Evolutionary conservation across 2,329 filamentous ascomycete species (phyloP).

Genomic region (Dryadomyces quercivorus): DNA sequence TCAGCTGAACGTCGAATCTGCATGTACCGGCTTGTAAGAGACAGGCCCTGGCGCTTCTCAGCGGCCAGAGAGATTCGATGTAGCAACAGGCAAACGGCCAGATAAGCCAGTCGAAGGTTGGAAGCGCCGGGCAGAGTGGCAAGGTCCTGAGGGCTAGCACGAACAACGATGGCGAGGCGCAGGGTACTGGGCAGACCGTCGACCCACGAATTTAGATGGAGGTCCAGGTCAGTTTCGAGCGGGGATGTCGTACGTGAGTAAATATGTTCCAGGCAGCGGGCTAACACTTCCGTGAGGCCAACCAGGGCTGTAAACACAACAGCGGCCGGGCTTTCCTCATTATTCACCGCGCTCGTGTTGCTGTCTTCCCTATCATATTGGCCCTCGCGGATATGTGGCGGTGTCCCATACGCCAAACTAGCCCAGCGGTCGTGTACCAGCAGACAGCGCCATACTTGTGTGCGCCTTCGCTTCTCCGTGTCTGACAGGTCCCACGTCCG

Average conservation of each 20-base stretch:
- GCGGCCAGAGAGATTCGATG: conserved; percentile 30
- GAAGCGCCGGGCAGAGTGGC: conserved; percentile 23
- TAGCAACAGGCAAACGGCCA: conserved; percentile 33
- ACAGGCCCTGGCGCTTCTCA: neutral
- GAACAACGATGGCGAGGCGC: neutral
- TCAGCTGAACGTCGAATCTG: conserved; percentile 1
- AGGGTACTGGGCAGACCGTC: neutral
- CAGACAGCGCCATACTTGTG: conserved; percentile 44
- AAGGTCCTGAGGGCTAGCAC: neutral
- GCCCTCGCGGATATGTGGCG: conserved; percentile 29
- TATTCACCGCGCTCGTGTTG: neutral
- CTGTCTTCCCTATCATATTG: conserved; percentile 27
- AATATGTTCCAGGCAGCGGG: conserved; percentile 7
- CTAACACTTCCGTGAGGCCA: conserved; percentile 29
- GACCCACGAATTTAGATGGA: neutral
- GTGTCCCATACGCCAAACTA: conserved; percentile 40
- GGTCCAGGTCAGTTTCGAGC: neutral
- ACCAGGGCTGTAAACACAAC: conserved; percentile 31
- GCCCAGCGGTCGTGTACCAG: conserved; percentile 41
- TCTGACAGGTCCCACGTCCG: conserved; percentile 38
- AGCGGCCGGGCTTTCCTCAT: neutral
- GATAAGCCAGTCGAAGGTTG: conserved; percentile 38
- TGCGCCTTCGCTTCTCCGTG: conserved; percentile 36
- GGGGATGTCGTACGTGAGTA: neutral
- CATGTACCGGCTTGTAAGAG: neutral